Evolutionary conservation across 2,329 filamentous ascomycete species (phyloP).

Genomic region (Fusarium sp.): DNA sequence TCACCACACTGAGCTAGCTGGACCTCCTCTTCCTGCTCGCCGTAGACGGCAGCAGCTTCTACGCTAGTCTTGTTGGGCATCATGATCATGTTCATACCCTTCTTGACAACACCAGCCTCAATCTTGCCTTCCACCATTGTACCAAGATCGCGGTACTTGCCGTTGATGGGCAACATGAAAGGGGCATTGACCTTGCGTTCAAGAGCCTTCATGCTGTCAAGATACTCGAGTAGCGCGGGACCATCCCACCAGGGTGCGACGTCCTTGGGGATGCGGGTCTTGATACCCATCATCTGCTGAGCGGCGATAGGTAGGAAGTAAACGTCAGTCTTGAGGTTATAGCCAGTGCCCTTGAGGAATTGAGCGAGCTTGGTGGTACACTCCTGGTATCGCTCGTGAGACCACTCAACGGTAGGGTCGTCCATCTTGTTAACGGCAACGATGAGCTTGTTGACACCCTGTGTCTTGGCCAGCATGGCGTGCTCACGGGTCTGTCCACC

Average conservation of each 20-base stretch:
- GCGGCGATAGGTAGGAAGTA: constrained; percentile 97
- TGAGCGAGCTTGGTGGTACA: constrained; percentile 88
- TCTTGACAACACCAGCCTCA: constrained; percentile 93
- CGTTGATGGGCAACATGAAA: constrained; percentile 98
- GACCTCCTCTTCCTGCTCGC: constrained; percentile 96
- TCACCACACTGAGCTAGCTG: constrained; percentile 87
- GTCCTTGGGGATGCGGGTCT: constrained; percentile 83
- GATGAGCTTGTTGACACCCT: constrained; percentile 96
- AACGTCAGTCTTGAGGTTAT: constrained; percentile 93
- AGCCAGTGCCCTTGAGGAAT: constrained; percentile 92
- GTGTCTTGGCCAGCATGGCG: constrained; percentile 96
- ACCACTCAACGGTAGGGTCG: constrained; percentile 96
- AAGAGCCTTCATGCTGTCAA: constrained; percentile 92
- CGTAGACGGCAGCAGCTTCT: constrained; percentile 86
- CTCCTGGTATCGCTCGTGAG: constrained; percentile 90
- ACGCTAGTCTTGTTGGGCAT: constrained; percentile 94
- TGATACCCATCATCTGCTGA: constrained; percentile 87
- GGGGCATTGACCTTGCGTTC: constrained; percentile 97
- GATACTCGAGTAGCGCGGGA: constrained; percentile 91
- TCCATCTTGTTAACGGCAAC: constrained; percentile 99
- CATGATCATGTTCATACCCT: constrained; percentile 86
- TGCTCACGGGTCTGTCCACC: constrained; percentile 98
- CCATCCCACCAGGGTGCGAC: constrained; percentile 86
- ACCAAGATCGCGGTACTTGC: constrained; percentile 97
- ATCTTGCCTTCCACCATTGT: constrained; percentile 99